A percentile compares a stretch with the other conserved stretches of the same genome.
Conservation (phyloP, 2,329 filamentous ascomycete species). For the Botryotinia globosa region DNA sequence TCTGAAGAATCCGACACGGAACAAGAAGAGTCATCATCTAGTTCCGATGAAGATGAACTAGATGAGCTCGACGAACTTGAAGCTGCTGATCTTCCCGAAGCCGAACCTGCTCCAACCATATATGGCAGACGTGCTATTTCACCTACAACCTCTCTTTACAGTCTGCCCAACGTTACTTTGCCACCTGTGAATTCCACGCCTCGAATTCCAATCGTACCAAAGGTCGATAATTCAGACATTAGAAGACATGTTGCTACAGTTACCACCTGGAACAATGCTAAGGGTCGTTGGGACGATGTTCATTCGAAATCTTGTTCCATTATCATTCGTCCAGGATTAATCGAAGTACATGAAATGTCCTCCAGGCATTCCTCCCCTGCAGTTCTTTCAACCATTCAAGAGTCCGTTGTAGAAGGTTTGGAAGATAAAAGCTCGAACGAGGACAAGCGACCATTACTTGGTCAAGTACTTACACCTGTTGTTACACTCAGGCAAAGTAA, state of each 20-base stretch:
- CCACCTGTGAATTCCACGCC: slow-evolving; percentile 81
- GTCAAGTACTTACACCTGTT: slow-evolving; percentile 84
- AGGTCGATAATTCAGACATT: slow-evolving; percentile 44
- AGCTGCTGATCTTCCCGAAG: slow-evolving; percentile 16
- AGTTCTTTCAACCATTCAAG: slow-evolving; percentile 17
- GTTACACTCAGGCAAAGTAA: slow-evolving; percentile 89
- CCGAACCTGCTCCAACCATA: slow-evolving; percentile 18
- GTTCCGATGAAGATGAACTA: slow-evolving; percentile 18
- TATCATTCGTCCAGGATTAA: slow-evolving; percentile 55
- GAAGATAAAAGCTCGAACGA: slow-evolving; percentile 27
- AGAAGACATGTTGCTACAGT: slow-evolving; percentile 52
- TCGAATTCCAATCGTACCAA: slow-evolving; percentile 53
- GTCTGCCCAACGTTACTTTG: slow-evolving; percentile 48
- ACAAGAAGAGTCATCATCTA: slow-evolving; percentile 19
- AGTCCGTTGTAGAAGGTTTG: slow-evolving; percentile 12
- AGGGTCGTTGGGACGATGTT: slow-evolving; percentile 59
- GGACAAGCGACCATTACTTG: slow-evolving; percentile 52
- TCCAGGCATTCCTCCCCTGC: slow-evolving; percentile 33
- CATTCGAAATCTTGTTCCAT: slow-evolving; percentile 52
- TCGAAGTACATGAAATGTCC: slow-evolving; percentile 53
- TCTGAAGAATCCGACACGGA: slow-evolving; percentile 22
- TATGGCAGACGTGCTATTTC: slow-evolving; percentile 19
- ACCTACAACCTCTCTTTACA: slow-evolving; percentile 20
- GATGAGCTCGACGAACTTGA: slow-evolving; percentile 18
- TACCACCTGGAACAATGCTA: slow-evolving; percentile 61